Conservation (phyloP, 805 yeast genomes). For the Ogataea allantospora region DNA sequence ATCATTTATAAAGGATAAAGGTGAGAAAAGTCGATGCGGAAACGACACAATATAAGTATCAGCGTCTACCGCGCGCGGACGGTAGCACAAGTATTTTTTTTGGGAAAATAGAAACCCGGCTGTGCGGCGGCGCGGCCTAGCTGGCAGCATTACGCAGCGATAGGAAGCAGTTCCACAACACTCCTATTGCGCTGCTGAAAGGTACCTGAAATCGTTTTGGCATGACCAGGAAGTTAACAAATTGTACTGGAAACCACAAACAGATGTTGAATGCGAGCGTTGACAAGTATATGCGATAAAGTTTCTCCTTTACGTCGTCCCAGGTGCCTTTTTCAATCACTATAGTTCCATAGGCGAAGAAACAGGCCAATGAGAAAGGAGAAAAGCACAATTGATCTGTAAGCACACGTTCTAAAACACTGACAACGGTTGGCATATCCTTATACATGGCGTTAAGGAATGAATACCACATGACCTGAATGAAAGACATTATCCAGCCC, state of each 20-base stretch:
- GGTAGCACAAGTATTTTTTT: not conserved
- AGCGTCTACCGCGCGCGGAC: conserved; percentile 10
- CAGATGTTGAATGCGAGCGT: conserved; percentile 67
- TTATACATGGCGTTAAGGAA: conserved; percentile 75
- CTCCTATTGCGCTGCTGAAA: conserved; percentile 81
- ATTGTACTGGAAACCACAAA: conserved; percentile 84
- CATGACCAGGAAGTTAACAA: conserved; percentile 66
- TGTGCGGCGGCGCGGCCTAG: conserved; percentile 13
- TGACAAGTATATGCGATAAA: conserved; percentile 61
- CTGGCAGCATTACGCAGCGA: conserved; percentile 67
- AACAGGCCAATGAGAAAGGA: conserved; percentile 76
- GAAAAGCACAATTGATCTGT: conserved; percentile 90
- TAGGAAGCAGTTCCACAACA: conserved; percentile 90
- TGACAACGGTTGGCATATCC: conserved; percentile 78
- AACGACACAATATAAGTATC: conserved; percentile 1
- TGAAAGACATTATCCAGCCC: conserved; percentile 82
- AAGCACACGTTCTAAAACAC: conserved; percentile 80
- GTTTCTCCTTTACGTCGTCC: conserved; percentile 61
- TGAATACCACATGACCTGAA: conserved; percentile 87
- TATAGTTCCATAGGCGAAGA: conserved; percentile 81
- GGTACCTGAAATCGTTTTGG: conserved; percentile 83
- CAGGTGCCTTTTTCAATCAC: conserved; percentile 73
- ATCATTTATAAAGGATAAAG: conserved; percentile 6
- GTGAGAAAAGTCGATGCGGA: not conserved
- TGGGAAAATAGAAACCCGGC: not conserved